Evolutionary conservation across 2,329 filamentous ascomycete species (phyloP).

Genomic region (Calycina herbarum): DNA sequence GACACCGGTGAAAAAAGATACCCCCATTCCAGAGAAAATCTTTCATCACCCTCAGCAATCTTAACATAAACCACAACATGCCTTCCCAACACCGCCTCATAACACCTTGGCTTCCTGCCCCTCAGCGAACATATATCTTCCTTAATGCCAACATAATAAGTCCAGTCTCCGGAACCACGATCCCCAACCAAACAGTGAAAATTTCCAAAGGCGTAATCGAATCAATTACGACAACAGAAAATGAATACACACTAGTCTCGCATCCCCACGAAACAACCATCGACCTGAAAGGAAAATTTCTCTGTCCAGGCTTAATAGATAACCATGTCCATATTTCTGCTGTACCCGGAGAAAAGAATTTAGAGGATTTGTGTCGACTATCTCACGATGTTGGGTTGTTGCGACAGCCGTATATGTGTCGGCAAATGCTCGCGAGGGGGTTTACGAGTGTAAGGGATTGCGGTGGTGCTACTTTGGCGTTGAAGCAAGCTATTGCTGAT

Average conservation of each 20-base stretch:
- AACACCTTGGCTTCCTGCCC: conserved; percentile 9
- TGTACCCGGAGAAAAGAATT: conserved; percentile 43
- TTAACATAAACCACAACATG: not conserved
- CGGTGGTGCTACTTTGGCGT: conserved; percentile 53
- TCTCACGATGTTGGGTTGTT: conserved; percentile 7
- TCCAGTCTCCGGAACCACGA: conserved; percentile 37
- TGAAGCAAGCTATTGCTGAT: conserved; percentile 59
- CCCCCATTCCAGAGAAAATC: not conserved
- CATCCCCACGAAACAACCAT: conserved; percentile 12
- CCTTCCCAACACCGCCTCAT: not conserved
- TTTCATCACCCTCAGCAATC: not conserved
- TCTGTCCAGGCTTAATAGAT: conserved; percentile 52
- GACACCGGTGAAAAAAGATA: not conserved
- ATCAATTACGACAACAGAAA: conserved; percentile 3
- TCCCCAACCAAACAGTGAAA: conserved; percentile 36
- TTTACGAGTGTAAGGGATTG: conserved; percentile 60
- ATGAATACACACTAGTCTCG: not conserved
- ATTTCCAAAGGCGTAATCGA: conserved; percentile 39
- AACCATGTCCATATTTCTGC: conserved; percentile 49
- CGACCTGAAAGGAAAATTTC: conserved; percentile 46
- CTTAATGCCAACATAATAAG: conserved; percentile 47
- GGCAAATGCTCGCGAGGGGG: conserved; percentile 53
- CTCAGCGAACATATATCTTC: conserved; percentile 31
- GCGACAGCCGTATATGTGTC: conserved; percentile 48
- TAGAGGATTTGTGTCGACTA: not conserved